Percentiles rank a stretch among this genome's conserved stretches.
Conservation (phyloP, 2,329 filamentous ascomycete genomes). For the Phaeosphaeria sp. region DNA sequence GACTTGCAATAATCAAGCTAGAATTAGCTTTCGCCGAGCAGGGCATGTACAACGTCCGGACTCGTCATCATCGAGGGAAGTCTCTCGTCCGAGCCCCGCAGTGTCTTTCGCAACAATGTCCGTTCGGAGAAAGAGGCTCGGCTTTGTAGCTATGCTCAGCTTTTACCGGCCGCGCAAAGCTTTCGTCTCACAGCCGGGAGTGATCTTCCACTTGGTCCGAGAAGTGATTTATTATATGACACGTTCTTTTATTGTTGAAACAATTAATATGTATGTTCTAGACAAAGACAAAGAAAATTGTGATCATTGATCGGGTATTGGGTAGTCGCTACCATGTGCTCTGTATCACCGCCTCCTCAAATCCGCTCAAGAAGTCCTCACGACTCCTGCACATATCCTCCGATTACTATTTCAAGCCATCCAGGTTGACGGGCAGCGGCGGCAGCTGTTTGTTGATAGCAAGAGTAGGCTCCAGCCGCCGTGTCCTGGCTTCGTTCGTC, state of each 20-base stretch:
- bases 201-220: neutral
- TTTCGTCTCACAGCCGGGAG: neutral
- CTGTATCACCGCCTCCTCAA: too few species aligned
- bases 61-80: neutral
- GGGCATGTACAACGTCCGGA: neutral
- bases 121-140: neutral
- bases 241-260: too few species aligned
- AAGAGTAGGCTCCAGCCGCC: neutral
- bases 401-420: neutral
- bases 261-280: neutral
- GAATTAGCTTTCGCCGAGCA: neutral
- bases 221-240: too few species aligned
- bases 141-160: neutral
- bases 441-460: conserved; percentile 15
- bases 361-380: too few species aligned
- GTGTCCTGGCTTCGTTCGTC: neutral
- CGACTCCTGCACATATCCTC: neutral
- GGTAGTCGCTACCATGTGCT: too few species aligned
- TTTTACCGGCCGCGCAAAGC: neutral
- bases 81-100: neutral
- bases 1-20: neutral
- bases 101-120: neutral
- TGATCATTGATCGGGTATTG: neutral
- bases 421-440: conserved; percentile 7
- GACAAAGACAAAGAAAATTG: neutral